A percentile compares a stretch with the other conserved stretches of the same genome.
Evolutionary conservation across 164 flowering plant species (phyloP).

Genomic region (Brasenia schreberi): DNA sequence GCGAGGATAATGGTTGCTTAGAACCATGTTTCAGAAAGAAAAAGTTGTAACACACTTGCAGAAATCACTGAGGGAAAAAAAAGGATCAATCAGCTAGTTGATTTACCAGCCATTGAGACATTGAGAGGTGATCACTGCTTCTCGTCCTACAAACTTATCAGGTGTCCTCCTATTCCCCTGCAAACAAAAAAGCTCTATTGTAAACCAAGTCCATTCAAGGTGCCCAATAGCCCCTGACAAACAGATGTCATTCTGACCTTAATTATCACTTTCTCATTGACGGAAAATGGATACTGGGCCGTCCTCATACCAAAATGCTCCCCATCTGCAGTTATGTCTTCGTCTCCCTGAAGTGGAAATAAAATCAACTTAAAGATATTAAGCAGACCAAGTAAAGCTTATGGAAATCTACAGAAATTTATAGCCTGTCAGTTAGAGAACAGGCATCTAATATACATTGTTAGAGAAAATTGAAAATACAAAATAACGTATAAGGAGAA

Average conservation of each 20-base stretch:
- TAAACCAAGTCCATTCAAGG: not conserved
- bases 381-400: not conserved
- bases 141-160: conserved; percentile 90
- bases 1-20: too few relatives aligned
- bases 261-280: conserved; percentile 80
- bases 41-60: too few relatives aligned
- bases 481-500: too few relatives aligned
- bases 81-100: too few relatives aligned
- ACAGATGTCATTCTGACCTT: conserved; percentile 26
- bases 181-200: conserved; percentile 6
- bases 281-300: conserved; percentile 86
- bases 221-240: not conserved
- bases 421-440: not conserved
- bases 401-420: not conserved
- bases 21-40: too few relatives aligned
- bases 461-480: not conserved
- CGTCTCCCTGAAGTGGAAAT: conserved; percentile 57
- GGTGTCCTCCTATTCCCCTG: conserved; percentile 97
- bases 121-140: conserved; percentile 87
- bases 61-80: not conserved
- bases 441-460: not conserved
- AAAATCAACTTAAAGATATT: not conserved
- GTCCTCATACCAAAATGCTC: conserved; percentile 32
- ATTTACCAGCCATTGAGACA: conserved; percentile 97
- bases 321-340: conserved; percentile 39